Evolutionary conservation across 2,329 filamentous ascomycete species (phyloP), one percentile per base, ranked within the genome.

Genomic region (Fonsecaea nubica): DNA sequence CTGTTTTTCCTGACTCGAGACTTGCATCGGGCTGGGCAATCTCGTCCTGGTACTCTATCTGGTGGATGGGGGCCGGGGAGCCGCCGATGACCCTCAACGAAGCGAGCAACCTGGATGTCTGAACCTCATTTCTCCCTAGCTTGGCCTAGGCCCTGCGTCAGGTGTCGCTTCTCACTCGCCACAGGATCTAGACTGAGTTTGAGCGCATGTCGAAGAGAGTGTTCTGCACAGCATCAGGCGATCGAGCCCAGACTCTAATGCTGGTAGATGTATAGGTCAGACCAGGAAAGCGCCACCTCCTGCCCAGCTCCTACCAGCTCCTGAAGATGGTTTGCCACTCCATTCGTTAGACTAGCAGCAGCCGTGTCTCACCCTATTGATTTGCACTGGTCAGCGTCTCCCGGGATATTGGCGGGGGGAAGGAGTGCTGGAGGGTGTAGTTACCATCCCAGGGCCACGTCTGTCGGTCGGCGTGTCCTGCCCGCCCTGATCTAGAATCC

Each of bases 121-220:
- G 10, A 21, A 21, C 18, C 12, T 12, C 45, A 25, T 50, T 25
- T 25, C 45, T 50, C 18, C 18, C 9, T 50, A 50, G 45, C 18
- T 50, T 50, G 45, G 18, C 45, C 18, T 25, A 50, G 18, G 18
- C n/a, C 33, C 52, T 35, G 30, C 52, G n/a, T 8, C 52, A 55
- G 30, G 12, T 55, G n/a, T 55, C 1, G 12, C 52, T 13, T n/a
- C 25, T 33, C 21, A 13, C 52, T 3, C 33, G 12, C n/a, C 1
- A 25, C 4, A n/a, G 15, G 52, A 55, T 55, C 52, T 35, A 9
- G 30, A 4, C 52, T 15, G n/a, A 12, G 4, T 36, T n/a, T 35
- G 52, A 55, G 33, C 7, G 52, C 52, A 55, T n/a, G 52, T 55
- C 30, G 52, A 35, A 55, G 30, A 54, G 21, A 54, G 13, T 6